phyloP scores from a whole-genome alignment of 2,329 filamentous ascomycete genomes.

The Ophiostoma novo-ulmi region DNA sequence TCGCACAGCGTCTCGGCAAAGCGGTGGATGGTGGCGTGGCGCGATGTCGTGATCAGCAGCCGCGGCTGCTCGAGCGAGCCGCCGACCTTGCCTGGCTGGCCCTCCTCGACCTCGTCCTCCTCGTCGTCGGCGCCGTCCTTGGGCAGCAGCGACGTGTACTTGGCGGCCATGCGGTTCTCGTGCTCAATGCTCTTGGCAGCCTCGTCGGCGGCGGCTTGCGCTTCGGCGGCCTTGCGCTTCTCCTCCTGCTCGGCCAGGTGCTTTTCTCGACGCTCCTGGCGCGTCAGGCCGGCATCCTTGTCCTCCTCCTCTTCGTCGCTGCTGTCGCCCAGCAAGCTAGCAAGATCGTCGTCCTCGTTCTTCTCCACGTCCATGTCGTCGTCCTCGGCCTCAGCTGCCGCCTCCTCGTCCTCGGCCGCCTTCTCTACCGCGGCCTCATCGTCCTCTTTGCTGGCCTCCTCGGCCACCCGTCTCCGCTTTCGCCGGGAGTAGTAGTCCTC shows the following conservation, averaged over 20 bases:
- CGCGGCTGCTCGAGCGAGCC: slow-evolving; percentile 39
- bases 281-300: slow-evolving; percentile 34
- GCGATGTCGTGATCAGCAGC: slow-evolving; percentile 84
- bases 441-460: slow-evolving; percentile 44
- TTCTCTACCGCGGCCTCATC: slow-evolving; percentile 43
- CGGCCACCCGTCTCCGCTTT: slow-evolving; percentile 48
- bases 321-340: slow-evolving; percentile 38
- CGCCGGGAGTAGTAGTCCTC: slow-evolving; percentile 54
- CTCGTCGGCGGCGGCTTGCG: slow-evolving; percentile 17
- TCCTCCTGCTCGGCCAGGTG: slow-evolving; percentile 37
- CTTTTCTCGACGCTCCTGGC: slow-evolving; percentile 40
- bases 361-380: slow-evolving; percentile 33
- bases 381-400: slow-evolving; percentile 35
- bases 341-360: slow-evolving; percentile 16
- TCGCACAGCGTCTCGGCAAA: slow-evolving; percentile 73
- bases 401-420: slow-evolving; percentile 38
- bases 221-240: slow-evolving; percentile 33
- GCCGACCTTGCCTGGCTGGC: slow-evolving; percentile 41
- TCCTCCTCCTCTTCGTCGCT: slow-evolving; percentile 39
- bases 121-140: slow-evolving; percentile 11
- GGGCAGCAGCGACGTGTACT: slow-evolving; percentile 59
- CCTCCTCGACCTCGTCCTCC: slow-evolving; percentile 8
- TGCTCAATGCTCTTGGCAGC: slow-evolving; percentile 57
- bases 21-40: slow-evolving; percentile 82
- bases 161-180: slow-evolving; percentile 54